phyloP scores from a whole-genome alignment of 495 filamentous ascomycete genomes.

The Achaetomiella virescens region DNA sequence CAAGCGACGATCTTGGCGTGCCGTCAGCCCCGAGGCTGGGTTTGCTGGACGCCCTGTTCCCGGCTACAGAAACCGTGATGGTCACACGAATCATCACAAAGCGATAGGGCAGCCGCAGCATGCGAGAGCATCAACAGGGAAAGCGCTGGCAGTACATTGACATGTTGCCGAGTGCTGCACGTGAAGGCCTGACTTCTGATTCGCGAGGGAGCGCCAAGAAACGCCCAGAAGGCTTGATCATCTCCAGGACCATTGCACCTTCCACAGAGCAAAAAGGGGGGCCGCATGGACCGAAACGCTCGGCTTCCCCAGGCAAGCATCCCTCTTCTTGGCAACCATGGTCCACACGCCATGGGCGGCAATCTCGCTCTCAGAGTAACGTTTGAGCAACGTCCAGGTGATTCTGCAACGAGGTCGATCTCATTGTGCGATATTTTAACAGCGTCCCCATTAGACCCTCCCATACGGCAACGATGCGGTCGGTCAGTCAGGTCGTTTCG shows the following conservation, averaged over 20 bases:
- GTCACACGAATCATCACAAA: not conserved
- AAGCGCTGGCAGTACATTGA: not conserved
- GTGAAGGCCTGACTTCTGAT: slow-evolving; percentile 1
- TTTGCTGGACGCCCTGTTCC: not conserved
- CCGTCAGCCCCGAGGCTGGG: no score
- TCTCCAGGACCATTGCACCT: not conserved
- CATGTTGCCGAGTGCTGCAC: slow-evolving; percentile 9
- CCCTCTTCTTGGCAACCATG: not conserved
- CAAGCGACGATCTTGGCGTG: not conserved
- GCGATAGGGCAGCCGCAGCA: not conserved
- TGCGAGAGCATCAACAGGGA: not conserved
- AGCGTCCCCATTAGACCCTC: not conserved
- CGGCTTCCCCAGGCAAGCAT: slow-evolving; percentile 3
- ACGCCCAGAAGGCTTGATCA: slow-evolving; percentile 14
- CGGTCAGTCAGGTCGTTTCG: not conserved
- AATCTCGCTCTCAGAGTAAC: not conserved
- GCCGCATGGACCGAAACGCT: not conserved
- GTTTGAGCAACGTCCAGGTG: not conserved
- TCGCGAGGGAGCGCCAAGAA: slow-evolving; percentile 6
- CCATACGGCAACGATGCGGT: not conserved
- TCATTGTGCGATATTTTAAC: not conserved
- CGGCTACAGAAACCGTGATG: not conserved
- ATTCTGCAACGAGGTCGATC: not conserved
- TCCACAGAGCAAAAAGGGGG: slow-evolving; percentile 4
- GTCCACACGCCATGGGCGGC: not conserved